Percentiles rank a stretch among this genome's conserved stretches.
phyloP scores from a whole-genome alignment of 148 eudicot species.

The Spergularia bocconei region DNA sequence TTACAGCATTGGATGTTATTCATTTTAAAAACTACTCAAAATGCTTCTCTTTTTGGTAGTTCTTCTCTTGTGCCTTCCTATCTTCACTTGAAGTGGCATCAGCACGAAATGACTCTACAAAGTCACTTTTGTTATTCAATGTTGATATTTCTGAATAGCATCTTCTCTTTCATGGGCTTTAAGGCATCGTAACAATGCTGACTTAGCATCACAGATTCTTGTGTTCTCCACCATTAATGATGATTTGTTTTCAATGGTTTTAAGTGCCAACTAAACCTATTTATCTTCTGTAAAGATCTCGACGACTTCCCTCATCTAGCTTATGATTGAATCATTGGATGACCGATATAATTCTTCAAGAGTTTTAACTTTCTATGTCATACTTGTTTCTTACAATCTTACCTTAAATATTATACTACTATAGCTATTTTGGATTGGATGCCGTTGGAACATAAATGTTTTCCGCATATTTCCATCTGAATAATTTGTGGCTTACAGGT shows the following conservation, averaged over 20 bases:
- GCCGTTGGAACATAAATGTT: constrained; percentile 10
- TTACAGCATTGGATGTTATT: neutral
- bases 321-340: too few relatives aligned
- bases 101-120: too few relatives aligned
- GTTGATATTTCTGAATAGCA: neutral
- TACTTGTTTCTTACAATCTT: neutral
- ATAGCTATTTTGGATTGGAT: constrained; percentile 15
- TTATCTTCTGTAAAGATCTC: neutral
- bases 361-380: neutral
- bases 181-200: neutral
- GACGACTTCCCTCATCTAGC: neutral
- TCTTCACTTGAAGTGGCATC: too few relatives aligned
- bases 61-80: too few relatives aligned
- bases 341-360: neutral
- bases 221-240: neutral
- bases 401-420: neutral
- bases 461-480: neutral
- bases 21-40: neutral
- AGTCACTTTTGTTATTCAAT: neutral
- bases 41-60: neutral
- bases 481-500: constrained; percentile 45
- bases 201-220: neutral
- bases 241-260: neutral
- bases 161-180: neutral
- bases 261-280: neutral